Base-by-base conservation (phyloP, 352 stramenopile species). In the Phytophthora sansomeana region DNA sequence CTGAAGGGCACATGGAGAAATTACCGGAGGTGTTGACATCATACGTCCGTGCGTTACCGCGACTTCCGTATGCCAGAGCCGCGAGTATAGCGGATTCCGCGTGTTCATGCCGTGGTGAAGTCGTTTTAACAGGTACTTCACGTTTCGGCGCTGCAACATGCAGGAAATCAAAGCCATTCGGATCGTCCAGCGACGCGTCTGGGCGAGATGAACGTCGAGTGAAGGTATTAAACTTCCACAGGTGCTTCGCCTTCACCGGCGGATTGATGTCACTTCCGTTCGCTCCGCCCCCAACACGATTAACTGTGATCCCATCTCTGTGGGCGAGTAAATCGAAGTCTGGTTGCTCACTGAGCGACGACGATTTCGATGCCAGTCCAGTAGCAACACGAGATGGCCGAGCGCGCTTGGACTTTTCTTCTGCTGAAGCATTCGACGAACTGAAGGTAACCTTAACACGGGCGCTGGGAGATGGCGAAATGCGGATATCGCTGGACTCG, bases 401-500 rank as follows among this genome's bases (percentile, higher is more conserved):
- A 52, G n/a, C 48, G 8, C 24, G 48, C 11, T 63, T 62, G 13
- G 14, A 35, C 10, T 58, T 66, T 16, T 65, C 60, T 49, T 70
- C 60, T 13, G 4, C 32, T 50, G 26, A 10, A 7, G 2, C 19
- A 13, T 55, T 56, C 16, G 46, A 46, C 17, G 33, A 29, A 2
- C 41, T 43, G 50, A 58, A 63, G 3, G 64, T 68, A 49, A 66
- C 60, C 33, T 80, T 65, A 6, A 78, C 50, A 1, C 63, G 52
- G 7, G 72, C 64, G 21, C 77, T 83, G 4, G 81, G 54, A 1
- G 66, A 67, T 5, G 77, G 53, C 9, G 67, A 72, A 32, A 86
- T 68, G n/a, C 75, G 74, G 24, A 86, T 80, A 52, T 82, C 78
- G 38, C 53, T 50, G 19, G 61, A 58, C 30, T 86, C 73, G 35